phyloP scores from a whole-genome alignment of 2,329 filamentous ascomycete genomes.

The Cladophialophora bantiana region DNA sequence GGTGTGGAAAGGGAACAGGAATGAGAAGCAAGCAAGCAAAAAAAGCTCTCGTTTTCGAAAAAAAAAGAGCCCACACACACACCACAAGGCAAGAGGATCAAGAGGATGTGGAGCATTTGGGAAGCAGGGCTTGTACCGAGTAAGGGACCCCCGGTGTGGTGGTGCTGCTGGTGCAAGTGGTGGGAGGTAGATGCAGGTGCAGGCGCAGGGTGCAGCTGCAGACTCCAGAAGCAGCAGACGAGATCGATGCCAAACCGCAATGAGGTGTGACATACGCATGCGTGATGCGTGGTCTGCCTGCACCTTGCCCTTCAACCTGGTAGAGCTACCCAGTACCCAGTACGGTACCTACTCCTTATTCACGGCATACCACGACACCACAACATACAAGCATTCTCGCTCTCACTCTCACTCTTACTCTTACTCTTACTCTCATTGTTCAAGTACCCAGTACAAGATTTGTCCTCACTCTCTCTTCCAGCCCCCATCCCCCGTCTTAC shows the following conservation, averaged over 20 bases:
- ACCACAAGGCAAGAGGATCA: background rate
- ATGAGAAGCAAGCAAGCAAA: slow-evolving; percentile 2
- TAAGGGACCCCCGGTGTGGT: background rate
- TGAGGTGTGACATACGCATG: background rate
- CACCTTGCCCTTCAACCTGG: background rate
- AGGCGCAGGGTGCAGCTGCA: slow-evolving; percentile 1
- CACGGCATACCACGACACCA: background rate
- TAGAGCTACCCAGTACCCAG: no score
- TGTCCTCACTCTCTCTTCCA: background rate
- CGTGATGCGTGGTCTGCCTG: background rate
- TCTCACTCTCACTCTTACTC: no score
- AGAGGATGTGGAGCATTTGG: background rate
- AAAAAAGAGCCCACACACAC: background rate
- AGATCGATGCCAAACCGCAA: slow-evolving; percentile 17
- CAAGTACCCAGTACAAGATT: no score
- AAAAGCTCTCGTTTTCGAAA: slow-evolving; percentile 10
- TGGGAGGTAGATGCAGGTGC: background rate
- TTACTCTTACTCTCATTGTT: no score
- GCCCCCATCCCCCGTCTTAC: slow-evolving; percentile 1
- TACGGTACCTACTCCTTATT: background rate
- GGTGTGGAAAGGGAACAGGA: slow-evolving; percentile 6
- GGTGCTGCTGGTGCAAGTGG: background rate
- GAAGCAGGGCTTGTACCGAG: background rate
- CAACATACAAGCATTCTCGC: background rate
- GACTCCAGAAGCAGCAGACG: slow-evolving; percentile 2